Evolutionary conservation across 1,284 basidiomycete species (phyloP).

Genomic region (Ceratobasidium sp.): DNA sequence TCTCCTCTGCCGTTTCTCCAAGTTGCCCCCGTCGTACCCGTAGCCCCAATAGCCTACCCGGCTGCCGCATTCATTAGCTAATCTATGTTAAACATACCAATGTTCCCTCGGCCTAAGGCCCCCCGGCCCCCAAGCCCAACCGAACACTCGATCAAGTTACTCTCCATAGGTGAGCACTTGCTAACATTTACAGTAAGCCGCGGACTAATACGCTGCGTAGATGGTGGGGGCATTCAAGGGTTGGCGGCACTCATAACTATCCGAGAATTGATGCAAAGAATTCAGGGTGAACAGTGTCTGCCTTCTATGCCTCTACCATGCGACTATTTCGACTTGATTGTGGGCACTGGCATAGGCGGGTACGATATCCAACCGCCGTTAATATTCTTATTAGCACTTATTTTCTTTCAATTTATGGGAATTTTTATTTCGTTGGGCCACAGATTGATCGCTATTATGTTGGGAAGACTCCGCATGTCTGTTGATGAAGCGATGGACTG

Average conservation of each 20-base stretch:
- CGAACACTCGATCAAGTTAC: neutral
- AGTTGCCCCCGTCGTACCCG: too few relatives aligned
- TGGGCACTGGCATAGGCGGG: conserved; percentile 16
- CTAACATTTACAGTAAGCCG: neutral
- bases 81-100: too few relatives aligned
- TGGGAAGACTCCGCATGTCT: conserved; percentile 54
- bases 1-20: too few relatives aligned
- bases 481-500: conserved; percentile 52
- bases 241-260: conserved; percentile 25
- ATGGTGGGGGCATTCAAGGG: conserved; percentile 43
- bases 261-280: conserved; percentile 11
- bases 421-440: neutral
- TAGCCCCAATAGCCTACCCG: too few relatives aligned
- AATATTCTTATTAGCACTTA: neutral
- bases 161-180: neutral
- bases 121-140: too few relatives aligned
- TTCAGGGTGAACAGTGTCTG: neutral
- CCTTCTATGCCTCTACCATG: neutral
- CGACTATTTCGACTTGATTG: conserved; percentile 21
- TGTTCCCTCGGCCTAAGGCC: too few relatives aligned
- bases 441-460: conserved; percentile 54
- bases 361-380: neutral
- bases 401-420: neutral
- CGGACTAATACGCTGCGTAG: neutral
- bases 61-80: too few relatives aligned